Evolutionary conservation across 768 basidiomycete species (phyloP).

Genomic region (Pulveroboletus ravenelii): DNA sequence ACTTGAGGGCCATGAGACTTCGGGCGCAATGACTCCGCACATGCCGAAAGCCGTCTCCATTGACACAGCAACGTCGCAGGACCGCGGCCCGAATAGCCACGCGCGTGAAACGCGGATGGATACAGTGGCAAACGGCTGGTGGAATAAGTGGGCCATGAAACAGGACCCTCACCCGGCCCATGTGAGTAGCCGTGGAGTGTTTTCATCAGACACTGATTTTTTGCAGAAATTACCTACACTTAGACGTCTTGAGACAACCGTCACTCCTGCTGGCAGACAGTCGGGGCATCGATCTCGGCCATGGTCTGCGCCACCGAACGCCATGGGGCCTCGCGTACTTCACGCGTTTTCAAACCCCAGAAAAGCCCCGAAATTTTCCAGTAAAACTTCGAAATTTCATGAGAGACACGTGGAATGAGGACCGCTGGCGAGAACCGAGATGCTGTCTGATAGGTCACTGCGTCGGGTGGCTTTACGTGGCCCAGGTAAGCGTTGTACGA

Average conservation of each 20-base stretch:
- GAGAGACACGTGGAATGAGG: slow-evolving; percentile 9
- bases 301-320: slow-evolving; percentile 24
- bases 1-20: slow-evolving; percentile 17
- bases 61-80: slow-evolving; percentile 25
- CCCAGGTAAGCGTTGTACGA: slow-evolving; percentile 8
- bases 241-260: slow-evolving; percentile 44
- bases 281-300: slow-evolving; percentile 24
- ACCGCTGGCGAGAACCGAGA: slow-evolving; percentile 2
- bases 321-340: slow-evolving; percentile 16
- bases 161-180: slow-evolving; percentile 12
- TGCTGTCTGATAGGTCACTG: slow-evolving; percentile 1
- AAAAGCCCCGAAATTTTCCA: slow-evolving; percentile 12
- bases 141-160: slow-evolving; percentile 44
- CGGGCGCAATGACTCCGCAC: slow-evolving; percentile 31
- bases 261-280: slow-evolving; percentile 43
- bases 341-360: slow-evolving; percentile 17
- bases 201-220: slow-evolving; percentile 9
- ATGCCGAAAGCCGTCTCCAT: slow-evolving; percentile 29
- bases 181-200: slow-evolving; percentile 17
- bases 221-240: slow-evolving; percentile 32
- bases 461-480: slow-evolving; percentile 7
- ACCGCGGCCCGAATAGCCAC: slow-evolving; percentile 18
- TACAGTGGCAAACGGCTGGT: slow-evolving; percentile 47
- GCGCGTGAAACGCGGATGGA: slow-evolving; percentile 32
- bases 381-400: slow-evolving; percentile 8